Evolutionary conservation across 148 eudicot species (phyloP), one percentile per base, ranked within the genome.

Genomic region (Vaccinium darrowii): DNA sequence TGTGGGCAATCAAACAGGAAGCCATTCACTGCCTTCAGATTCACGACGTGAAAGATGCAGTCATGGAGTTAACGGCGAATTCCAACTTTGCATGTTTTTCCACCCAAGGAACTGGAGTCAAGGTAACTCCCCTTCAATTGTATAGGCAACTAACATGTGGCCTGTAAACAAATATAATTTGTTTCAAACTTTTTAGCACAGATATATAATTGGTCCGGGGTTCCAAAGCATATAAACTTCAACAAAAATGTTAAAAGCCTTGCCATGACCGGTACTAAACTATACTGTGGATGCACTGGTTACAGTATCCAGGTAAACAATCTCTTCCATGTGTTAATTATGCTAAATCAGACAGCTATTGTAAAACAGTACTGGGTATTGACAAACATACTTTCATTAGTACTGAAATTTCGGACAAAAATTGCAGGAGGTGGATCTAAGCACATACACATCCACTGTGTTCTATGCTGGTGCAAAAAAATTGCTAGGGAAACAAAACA

Each of bases 1-100:
- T 91, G 9, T 91, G 93, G 93, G 82, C 88, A 82, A 91, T 90
- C 80, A 91, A 88, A 78, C 93, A 87, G 56, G 93, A 90, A 78
- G 93, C 87, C 84, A 90, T 91, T 30, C 93, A 91, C 79, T 91
- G 92, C 81, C 69, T 90, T 77, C 92, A 90, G 43, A 88, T 90
- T 80, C 93, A 91, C 78, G 91, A 90, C 81, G 90, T 91, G 52
- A 91, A 91, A 86, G 93, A 91, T 83, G 79, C 88, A 18, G 93
- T 91, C 30, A 80, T 79, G 3, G 88, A 81, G 81, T 51, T 90
- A 72, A 79, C 86, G 79, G 93, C 92, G 51, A 87, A 90, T 79
- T 49, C 83, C 76, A 84, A 84, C 63, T 52, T 82, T 3, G 93
- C 89, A 14, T 90, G 88, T 82, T 91, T 88, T 85, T 85, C 89